A percentile compares a stretch with the other conserved stretches of the same genome.
These are phyloP conservation scores for Eutrema salsugineum DNA, from an alignment of 441 rosid species.

Conservation along the genomic window DNA sequence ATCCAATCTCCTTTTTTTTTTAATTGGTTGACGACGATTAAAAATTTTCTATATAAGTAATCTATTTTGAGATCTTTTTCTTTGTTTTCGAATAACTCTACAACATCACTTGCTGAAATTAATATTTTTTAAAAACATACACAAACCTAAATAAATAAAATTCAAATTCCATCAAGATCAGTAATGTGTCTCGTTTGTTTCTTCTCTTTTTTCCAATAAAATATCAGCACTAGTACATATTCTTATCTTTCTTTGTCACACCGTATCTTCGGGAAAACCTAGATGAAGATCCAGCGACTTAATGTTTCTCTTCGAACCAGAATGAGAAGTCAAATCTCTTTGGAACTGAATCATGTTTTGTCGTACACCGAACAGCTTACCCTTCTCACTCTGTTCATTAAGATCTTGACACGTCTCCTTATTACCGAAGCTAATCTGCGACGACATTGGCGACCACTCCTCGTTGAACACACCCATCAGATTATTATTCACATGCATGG, in stretches of 20 bases:
- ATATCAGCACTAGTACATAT: not conserved
- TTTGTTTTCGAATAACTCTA: not conserved
- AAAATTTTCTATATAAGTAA: not conserved
- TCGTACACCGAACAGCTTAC: constrained; percentile 31
- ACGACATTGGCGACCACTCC: constrained; percentile 42
- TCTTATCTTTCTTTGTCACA: not conserved
- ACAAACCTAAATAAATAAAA: constrained; percentile 4
- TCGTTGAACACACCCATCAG: constrained; percentile 33
- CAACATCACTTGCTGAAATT: constrained; percentile 1
- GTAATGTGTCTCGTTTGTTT: constrained; percentile 2
- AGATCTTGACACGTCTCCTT: constrained; percentile 27
- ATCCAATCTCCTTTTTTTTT: not conserved
- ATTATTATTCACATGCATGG: constrained; percentile 25
- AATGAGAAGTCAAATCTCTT: constrained; percentile 36
- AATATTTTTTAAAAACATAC: not conserved
- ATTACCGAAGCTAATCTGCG: constrained; percentile 55
- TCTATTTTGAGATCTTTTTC: not conserved
- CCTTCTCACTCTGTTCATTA: constrained; percentile 28
- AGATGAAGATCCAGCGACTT: constrained; percentile 71
- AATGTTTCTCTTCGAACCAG: constrained; percentile 45
- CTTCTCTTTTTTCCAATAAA: not conserved
- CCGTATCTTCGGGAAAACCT: constrained; percentile 40
- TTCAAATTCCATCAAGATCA: constrained; percentile 20
- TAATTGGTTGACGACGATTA: not conserved
- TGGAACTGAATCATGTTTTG: constrained; percentile 42